phyloP scores from a whole-genome alignment of 202 grass and related monocot genomes.

The Setaria viridis region DNA sequence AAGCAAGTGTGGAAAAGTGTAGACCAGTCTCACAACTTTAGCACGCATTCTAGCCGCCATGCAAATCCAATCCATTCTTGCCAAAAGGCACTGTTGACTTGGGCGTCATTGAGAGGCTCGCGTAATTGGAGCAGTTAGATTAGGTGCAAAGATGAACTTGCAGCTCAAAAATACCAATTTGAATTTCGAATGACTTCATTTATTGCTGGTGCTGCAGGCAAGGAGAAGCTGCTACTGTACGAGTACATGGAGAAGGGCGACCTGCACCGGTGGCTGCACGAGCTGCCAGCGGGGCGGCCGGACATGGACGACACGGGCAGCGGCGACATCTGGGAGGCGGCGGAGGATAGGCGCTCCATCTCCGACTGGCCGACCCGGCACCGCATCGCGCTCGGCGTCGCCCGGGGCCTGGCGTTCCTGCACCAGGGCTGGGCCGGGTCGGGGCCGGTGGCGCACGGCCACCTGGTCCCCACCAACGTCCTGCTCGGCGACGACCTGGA shows the following conservation, averaged over 20 bases:
- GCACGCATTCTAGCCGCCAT: not conserved
- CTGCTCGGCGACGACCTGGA: slow-evolving; percentile 84
- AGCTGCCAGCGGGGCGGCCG: slow-evolving; percentile 73
- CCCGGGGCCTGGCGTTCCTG: slow-evolving; percentile 84
- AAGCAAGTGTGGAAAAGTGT: not conserved
- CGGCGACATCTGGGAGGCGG: slow-evolving; percentile 67
- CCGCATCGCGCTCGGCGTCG: slow-evolving; percentile 75
- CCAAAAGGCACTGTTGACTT: not conserved
- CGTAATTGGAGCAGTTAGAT: slow-evolving; percentile 47
- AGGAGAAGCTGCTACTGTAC: slow-evolving; percentile 82
- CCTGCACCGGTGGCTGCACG: slow-evolving; percentile 94
- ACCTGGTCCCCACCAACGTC: slow-evolving; percentile 72
- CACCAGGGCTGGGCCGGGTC: slow-evolving; percentile 89
- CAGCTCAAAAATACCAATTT: slow-evolving; percentile 6
- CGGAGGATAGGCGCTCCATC: slow-evolving; percentile 54
- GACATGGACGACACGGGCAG: slow-evolving; percentile 56
- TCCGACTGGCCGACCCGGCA: slow-evolving; percentile 76
- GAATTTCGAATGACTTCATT: slow-evolving; percentile 20
- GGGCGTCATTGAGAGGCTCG: not conserved
- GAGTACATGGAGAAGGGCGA: slow-evolving; percentile 99
- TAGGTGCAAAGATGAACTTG: slow-evolving; percentile 19
- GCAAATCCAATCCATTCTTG: not conserved
- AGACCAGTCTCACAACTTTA: not conserved
- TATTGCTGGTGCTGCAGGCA: slow-evolving; percentile 45
- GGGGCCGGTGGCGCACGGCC: slow-evolving; percentile 64